Conservation (phyloP, 768 basidiomycete genomes). For the Tricholoma flavovirens region DNA sequence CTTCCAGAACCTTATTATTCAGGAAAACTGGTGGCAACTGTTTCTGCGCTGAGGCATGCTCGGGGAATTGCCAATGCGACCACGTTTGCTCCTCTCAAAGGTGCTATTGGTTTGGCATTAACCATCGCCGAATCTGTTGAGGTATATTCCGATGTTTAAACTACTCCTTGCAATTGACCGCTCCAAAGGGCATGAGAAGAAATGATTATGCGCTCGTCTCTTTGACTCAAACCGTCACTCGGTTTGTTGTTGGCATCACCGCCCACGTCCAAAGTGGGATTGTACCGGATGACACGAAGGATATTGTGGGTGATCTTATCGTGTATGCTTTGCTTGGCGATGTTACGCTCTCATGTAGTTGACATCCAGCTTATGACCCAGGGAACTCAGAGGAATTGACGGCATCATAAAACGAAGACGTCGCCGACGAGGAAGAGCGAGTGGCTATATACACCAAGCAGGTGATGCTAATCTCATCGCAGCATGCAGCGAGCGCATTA, state of each 20-base stretch:
- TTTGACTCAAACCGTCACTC: neutral
- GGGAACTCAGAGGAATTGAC: conserved; percentile 1
- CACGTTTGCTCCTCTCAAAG: neutral
- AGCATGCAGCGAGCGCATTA: neutral
- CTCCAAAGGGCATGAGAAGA: conserved; percentile 1
- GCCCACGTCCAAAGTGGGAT: neutral
- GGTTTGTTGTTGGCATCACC: neutral
- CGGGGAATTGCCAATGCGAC: neutral
- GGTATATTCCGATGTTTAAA: neutral
- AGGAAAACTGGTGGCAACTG: neutral
- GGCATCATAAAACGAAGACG: neutral
- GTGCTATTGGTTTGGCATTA: neutral
- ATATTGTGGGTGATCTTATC: conserved; percentile 3
- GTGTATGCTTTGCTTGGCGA: neutral
- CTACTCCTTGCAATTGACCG: neutral
- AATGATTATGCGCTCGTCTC: conserved; percentile 1
- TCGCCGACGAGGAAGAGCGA: neutral
- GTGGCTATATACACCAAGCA: neutral
- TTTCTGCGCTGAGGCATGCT: neutral
- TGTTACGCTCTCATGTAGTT: neutral
- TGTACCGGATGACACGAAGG: neutral
- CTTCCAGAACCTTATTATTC: neutral
- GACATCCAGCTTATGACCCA: neutral
- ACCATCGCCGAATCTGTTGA: conserved; percentile 4
- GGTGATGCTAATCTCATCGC: conserved; percentile 2